Base-by-base conservation (phyloP, 345 rosid genomes). In the Hibiscus mutabilis region DNA sequence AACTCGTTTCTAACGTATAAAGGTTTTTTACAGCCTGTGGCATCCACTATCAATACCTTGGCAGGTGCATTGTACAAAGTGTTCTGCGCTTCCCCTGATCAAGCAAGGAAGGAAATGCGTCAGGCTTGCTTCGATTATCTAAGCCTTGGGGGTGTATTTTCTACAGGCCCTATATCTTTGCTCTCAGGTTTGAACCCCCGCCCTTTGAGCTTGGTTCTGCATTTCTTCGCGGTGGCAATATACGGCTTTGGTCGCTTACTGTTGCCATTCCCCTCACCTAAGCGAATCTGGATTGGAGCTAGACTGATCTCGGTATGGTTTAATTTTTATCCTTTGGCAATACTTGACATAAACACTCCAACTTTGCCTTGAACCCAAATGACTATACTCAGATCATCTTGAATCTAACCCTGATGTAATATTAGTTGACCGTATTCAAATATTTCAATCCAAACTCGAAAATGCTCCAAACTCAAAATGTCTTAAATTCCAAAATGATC, bases 141-240 rank as follows among this genome's bases (percentile, higher is more conserved):
- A 10, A 72, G 84, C 29, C 86, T 58, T 58, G 61, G 61, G 1
- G 61, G 61, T 58, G 61, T 24, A 24, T 58, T 58, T 74, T 78
- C 86, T 46, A 76, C 68, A 5, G 86, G 86, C 18, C 86, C 86
- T 27, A 76, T 80, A 18, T 76, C 86, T 58, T 71, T 83, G 78
- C 86, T 83, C 21, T 83, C 86, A 6, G 86, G 86, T 68, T 74
- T 83, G 52, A 83, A 83, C 69, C 84, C 86, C 62, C 60, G 82
- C 21, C 86, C 86, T 4, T 63, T 73, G 69, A 76, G 76, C 24
- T 80, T 83, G 65, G 84, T 83, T 2, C 74, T 80, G 57, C 86
- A 83, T 76, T 83, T 83, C 77, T 83, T 83, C 59, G 86, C 86
- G 10, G 86, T 83, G 77, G 86, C 86, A 2, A 64, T 83, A 37